These are phyloP conservation scores for Clavispora asparagi DNA, from an alignment of 805 yeast species.

Conservation along the genomic window DNA sequence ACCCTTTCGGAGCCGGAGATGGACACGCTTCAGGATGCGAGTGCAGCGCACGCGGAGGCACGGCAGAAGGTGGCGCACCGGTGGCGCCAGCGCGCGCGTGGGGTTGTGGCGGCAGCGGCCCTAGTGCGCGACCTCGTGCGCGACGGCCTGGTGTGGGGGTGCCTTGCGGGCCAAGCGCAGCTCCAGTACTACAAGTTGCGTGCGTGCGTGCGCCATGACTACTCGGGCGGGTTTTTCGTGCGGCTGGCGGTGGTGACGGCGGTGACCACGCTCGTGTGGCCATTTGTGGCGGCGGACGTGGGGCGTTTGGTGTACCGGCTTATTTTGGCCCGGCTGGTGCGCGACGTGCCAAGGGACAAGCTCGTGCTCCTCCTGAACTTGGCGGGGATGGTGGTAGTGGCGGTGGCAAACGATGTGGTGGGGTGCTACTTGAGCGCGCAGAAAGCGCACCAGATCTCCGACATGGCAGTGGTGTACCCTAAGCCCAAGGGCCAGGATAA, in stretches of 20 bases:
- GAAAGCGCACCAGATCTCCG: constrained; percentile 26
- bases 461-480: constrained; percentile 18
- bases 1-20: constrained; percentile 10
- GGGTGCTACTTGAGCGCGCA: constrained; percentile 25
- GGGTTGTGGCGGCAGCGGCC: not conserved
- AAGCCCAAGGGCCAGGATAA: not conserved
- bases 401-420: constrained; percentile 27
- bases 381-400: constrained; percentile 28
- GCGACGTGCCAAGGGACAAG: constrained; percentile 11
- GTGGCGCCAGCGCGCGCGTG: not conserved
- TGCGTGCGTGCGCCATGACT: constrained; percentile 31
- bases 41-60: constrained; percentile 7
- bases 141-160: constrained; percentile 3
- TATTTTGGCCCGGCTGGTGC: constrained; percentile 8
- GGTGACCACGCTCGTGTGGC: constrained; percentile 36
- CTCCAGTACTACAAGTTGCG: constrained; percentile 19
- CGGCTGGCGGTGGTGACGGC: constrained; percentile 22
- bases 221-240: constrained; percentile 19
- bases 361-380: constrained; percentile 27
- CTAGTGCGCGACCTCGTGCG: not conserved
- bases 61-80: constrained; percentile 1
- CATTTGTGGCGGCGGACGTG: constrained; percentile 29
- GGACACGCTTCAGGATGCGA: constrained; percentile 11
- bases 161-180: not conserved
- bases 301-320: constrained; percentile 20